A percentile compares a stretch with the other conserved stretches of the same genome.
Conservation (phyloP, 2,329 filamentous ascomycete species). For the Cercospora citrullina region DNA sequence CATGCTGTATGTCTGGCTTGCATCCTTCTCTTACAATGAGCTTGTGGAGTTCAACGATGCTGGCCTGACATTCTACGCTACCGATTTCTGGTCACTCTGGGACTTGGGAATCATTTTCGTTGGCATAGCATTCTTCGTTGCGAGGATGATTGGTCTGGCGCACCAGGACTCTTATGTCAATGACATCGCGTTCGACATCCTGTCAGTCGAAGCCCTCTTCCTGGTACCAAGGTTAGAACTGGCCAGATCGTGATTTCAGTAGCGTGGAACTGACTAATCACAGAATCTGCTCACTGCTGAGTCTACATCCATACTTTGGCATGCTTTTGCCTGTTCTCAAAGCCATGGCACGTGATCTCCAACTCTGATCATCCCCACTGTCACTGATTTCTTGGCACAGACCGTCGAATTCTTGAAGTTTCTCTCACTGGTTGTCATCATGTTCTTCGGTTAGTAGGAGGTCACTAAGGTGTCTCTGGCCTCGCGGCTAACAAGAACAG, state of each 20-base stretch:
- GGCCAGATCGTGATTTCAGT: neutral
- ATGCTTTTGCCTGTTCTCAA: slow-evolving; percentile 86
- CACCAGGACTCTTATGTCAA: slow-evolving; percentile 63
- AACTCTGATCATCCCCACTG: slow-evolving; percentile 5
- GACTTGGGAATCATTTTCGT: slow-evolving; percentile 40
- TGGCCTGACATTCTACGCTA: slow-evolving; percentile 79
- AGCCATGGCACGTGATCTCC: slow-evolving; percentile 66
- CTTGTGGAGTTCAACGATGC: slow-evolving; percentile 81
- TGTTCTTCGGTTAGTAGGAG: slow-evolving; percentile 66
- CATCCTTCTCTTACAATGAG: slow-evolving; percentile 78
- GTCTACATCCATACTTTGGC: slow-evolving; percentile 86
- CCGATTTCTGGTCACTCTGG: slow-evolving; percentile 79
- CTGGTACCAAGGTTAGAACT: slow-evolving; percentile 67
- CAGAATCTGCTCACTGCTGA: slow-evolving; percentile 82
- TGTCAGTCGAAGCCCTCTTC: slow-evolving; percentile 84
- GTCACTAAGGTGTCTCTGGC: neutral
- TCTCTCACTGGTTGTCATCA: slow-evolving; percentile 70
- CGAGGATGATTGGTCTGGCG: slow-evolving; percentile 66
- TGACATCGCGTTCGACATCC: slow-evolving; percentile 81
- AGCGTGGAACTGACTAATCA: slow-evolving; percentile 1
- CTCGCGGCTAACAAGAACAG: slow-evolving; percentile 38
- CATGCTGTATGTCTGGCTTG: slow-evolving; percentile 80
- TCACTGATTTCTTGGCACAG: slow-evolving; percentile 39
- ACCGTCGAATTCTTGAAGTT: slow-evolving; percentile 88
- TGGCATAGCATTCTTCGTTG: slow-evolving; percentile 61